Conservation (phyloP, 305 asterid species). For the Ajuga reptans region DNA sequence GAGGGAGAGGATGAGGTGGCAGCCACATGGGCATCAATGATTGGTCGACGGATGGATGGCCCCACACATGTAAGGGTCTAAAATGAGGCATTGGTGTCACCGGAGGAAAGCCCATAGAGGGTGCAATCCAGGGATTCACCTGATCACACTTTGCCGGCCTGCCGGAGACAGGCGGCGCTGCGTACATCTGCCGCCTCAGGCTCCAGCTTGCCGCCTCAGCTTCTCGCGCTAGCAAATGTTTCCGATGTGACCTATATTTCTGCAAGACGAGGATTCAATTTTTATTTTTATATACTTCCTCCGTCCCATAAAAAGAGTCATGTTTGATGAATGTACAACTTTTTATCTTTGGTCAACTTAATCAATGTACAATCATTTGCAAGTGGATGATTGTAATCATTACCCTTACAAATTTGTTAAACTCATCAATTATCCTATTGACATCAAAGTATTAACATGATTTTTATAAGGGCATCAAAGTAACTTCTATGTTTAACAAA, state of each 20-base stretch:
- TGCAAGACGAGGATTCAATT: slow-evolving; percentile 20
- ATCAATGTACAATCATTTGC: too few species aligned
- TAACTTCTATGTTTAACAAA: too few species aligned
- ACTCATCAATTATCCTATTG: too few species aligned
- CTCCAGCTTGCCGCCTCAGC: slow-evolving; percentile 61
- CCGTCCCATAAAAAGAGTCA: too few species aligned
- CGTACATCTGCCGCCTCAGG: slow-evolving; percentile 47
- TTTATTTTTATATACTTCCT: too few species aligned
- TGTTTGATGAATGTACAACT: too few species aligned
- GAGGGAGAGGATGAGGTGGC: slow-evolving; percentile 18
- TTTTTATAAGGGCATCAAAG: too few species aligned
- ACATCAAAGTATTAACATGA: too few species aligned
- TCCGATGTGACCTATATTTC: slow-evolving; percentile 70
- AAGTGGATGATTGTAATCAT: too few species aligned
- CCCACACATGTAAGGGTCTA: slow-evolving; percentile 83
- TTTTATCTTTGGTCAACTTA: too few species aligned
- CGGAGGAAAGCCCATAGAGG: slow-evolving; percentile 68
- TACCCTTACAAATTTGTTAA: too few species aligned
- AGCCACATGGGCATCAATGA: slow-evolving; percentile 47
- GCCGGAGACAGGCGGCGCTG: slow-evolving; percentile 1
- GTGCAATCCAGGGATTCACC: slow-evolving; percentile 49
- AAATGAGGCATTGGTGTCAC: slow-evolving; percentile 41
- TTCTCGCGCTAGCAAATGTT: slow-evolving; percentile 63
- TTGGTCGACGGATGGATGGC: slow-evolving; percentile 69
- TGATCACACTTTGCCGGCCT: slow-evolving; percentile 30